Conservation (phyloP, 805 yeast genomes). For the Lipomyces spencermartinsiae region DNA sequence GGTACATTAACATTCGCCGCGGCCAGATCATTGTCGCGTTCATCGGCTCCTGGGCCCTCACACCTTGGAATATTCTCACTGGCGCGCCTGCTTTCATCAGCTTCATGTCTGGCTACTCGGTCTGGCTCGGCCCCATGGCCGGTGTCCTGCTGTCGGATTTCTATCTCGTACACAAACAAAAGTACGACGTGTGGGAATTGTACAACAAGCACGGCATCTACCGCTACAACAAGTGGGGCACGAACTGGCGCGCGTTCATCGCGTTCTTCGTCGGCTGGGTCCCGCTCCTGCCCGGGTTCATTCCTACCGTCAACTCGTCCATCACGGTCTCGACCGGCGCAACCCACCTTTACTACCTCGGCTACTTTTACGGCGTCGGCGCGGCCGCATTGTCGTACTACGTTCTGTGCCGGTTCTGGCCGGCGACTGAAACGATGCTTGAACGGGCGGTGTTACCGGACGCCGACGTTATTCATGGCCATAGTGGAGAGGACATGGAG, state of each 20-base stretch:
- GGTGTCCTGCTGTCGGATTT: conserved; percentile 51
- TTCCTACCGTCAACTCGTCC: conserved; percentile 35
- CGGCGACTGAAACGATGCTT: conserved; percentile 46
- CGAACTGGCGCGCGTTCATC: conserved; percentile 52
- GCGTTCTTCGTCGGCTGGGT: conserved; percentile 45
- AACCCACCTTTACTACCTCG: conserved; percentile 57
- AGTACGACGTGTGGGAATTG: conserved; percentile 52
- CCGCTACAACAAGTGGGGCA: conserved; percentile 53
- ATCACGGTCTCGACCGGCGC: conserved; percentile 69
- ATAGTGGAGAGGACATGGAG: not conserved
- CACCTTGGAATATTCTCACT: conserved; percentile 53
- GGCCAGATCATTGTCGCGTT: conserved; percentile 54
- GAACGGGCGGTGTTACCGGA: conserved; percentile 27
- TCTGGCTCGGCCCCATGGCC: conserved; percentile 53
- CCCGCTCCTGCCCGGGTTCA: conserved; percentile 38
- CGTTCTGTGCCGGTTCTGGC: conserved; percentile 57
- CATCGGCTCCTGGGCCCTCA: conserved; percentile 46
- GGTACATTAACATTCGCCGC: conserved; percentile 53
- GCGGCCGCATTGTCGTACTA: conserved; percentile 60
- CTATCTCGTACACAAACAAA: conserved; percentile 51
- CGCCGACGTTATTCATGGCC: conserved; percentile 7
- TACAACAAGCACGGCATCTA: conserved; percentile 52
- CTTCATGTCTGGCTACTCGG: conserved; percentile 50
- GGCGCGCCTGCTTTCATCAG: conserved; percentile 49
- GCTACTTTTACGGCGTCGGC: conserved; percentile 71